phyloP scores from a whole-genome alignment of 2,329 filamentous ascomycete species.

The Dactylellina leptospora region DNA sequence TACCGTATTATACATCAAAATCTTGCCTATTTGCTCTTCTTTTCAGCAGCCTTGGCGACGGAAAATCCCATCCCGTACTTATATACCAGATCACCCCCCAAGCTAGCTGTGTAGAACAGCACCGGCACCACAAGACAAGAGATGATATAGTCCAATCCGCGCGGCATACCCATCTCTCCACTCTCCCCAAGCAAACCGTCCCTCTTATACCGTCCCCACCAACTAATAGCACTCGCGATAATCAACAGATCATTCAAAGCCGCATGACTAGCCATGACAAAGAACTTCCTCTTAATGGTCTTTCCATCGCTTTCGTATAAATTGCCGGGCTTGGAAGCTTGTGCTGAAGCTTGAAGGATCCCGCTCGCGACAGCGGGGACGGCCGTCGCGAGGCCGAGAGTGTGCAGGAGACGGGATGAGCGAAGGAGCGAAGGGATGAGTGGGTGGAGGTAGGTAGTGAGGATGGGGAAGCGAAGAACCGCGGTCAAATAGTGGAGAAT shows the following conservation, averaged over 20 bases:
- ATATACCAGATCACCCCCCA: slow-evolving; percentile 50
- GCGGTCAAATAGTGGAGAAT: slow-evolving; percentile 45
- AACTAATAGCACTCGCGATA: slow-evolving; percentile 27
- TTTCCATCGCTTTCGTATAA: slow-evolving; percentile 46
- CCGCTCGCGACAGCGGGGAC: slow-evolving; percentile 35
- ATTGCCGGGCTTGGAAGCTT: slow-evolving; percentile 24
- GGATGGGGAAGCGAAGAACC: slow-evolving; percentile 22
- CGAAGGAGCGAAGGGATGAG: slow-evolving; percentile 34
- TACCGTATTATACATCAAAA: too few relatives aligned
- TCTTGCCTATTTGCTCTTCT: slow-evolving; percentile 34
- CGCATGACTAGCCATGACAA: slow-evolving; percentile 38
- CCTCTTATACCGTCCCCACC: slow-evolving; percentile 40
- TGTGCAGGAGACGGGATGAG: slow-evolving; percentile 38
- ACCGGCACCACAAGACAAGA: slow-evolving; percentile 21
- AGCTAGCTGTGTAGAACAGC: slow-evolving; percentile 38
- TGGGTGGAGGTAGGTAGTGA: slow-evolving; percentile 24
- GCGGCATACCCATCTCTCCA: slow-evolving; percentile 3
- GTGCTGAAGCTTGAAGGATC: slow-evolving; percentile 27
- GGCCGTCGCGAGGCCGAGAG: slow-evolving; percentile 35
- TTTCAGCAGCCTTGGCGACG: slow-evolving; percentile 11
- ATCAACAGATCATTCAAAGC: slow-evolving; percentile 33
- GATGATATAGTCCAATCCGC: slow-evolving; percentile 11
- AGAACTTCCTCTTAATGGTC: slow-evolving; percentile 41
- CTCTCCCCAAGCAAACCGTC: slow-evolving; percentile 26
- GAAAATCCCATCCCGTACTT: slow-evolving; percentile 51